Evolutionary conservation across 306 rosid species (phyloP).

Genomic region (Cicer arietinum): DNA sequence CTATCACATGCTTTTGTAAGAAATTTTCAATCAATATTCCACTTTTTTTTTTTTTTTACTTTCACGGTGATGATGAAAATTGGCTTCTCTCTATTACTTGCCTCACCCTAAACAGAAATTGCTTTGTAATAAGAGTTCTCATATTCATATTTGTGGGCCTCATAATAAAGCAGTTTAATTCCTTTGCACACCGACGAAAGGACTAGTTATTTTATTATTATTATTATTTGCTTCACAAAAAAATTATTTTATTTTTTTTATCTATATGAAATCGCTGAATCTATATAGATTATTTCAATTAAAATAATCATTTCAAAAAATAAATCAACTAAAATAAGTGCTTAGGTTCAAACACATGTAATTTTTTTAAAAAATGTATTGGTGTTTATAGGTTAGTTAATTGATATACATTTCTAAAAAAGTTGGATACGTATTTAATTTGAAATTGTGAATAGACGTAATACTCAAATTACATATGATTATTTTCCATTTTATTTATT

Average conservation of each 20-base stretch:
- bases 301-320: too few species aligned
- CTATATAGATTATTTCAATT: background rate
- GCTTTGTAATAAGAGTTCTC: background rate
- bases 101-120: slow-evolving; percentile 35
- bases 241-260: background rate
- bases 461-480: background rate
- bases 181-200: slow-evolving; percentile 25
- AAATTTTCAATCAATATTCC: slow-evolving; percentile 6
- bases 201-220: background rate
- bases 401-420: too few species aligned
- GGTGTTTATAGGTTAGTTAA: background rate
- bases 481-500: background rate
- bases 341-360: background rate
- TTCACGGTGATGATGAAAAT: slow-evolving; percentile 4
- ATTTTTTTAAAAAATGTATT: too few species aligned
- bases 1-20: slow-evolving; percentile 39
- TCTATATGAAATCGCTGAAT: background rate
- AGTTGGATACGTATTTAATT: too few species aligned
- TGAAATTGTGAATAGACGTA: background rate
- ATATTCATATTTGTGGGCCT: slow-evolving; percentile 16
- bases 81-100: slow-evolving; percentile 19
- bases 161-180: background rate
- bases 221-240: too few species aligned
- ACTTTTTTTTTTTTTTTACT: background rate
- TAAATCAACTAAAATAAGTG: background rate